Evolutionary conservation across 441 rosid species (phyloP).

Genomic region (Isatis lusitanica): DNA sequence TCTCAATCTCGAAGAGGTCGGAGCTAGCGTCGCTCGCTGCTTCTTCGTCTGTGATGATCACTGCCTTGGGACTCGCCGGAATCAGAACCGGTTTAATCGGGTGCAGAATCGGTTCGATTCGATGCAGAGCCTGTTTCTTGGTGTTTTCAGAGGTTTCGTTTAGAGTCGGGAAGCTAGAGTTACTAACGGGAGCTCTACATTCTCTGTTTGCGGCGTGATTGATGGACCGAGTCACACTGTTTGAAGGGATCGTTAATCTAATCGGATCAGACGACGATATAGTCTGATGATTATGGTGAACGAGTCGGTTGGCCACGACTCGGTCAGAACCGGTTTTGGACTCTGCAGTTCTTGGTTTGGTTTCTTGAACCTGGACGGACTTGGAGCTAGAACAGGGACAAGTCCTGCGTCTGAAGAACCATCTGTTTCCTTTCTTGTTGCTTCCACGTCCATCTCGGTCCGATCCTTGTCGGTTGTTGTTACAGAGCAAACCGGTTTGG

Average conservation of each 20-base stretch:
- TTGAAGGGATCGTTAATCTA: constrained; percentile 40
- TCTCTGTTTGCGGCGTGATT: constrained; percentile 20
- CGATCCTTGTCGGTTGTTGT: constrained; percentile 36
- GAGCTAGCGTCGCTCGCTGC: constrained; percentile 83
- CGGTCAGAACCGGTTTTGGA: constrained; percentile 39
- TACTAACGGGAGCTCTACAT: constrained; percentile 10
- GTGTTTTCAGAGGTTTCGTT: constrained; percentile 34
- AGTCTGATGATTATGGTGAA: constrained; percentile 23
- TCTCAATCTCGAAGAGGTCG: constrained; percentile 92
- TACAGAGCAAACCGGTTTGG: constrained; percentile 64
- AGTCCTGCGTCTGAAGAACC: constrained; percentile 57
- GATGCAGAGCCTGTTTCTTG: constrained; percentile 1
- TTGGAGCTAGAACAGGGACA: constrained; percentile 85
- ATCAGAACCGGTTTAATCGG: constrained; percentile 3
- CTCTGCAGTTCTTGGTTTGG: constrained; percentile 37
- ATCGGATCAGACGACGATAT: constrained; percentile 32
- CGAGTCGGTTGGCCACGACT: not conserved
- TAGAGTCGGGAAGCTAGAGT: constrained; percentile 28
- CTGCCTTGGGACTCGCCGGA: constrained; percentile 38
- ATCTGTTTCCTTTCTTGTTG: constrained; percentile 48
- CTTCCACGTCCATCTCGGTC: constrained; percentile 18
- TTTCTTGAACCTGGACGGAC: constrained; percentile 71
- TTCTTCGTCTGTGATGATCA: constrained; percentile 62
- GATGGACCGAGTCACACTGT: constrained; percentile 16
- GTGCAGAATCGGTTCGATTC: not conserved